Conservation (phyloP, 1,139 yeast genomes). For the Saccharomycopsis hybrid region DNA sequence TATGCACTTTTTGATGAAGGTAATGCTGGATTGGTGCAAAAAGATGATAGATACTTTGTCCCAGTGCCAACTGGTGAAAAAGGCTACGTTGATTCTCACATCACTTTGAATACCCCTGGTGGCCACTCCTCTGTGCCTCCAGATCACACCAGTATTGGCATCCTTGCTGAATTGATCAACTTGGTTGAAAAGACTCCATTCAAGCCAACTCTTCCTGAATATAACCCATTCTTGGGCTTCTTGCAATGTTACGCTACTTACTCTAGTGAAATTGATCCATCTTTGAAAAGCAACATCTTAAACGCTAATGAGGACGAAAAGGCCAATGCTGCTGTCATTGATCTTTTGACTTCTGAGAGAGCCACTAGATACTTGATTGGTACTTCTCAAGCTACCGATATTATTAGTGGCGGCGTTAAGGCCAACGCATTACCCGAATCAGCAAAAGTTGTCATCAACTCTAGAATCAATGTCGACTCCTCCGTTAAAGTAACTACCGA, state of each 20-base stretch:
- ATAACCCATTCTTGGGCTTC: slow-evolving; percentile 43
- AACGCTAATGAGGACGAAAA: slow-evolving; percentile 35
- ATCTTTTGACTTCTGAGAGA: slow-evolving; percentile 24
- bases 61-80: slow-evolving; percentile 61
- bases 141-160: slow-evolving; percentile 66
- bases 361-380: slow-evolving; percentile 35
- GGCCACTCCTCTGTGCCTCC: slow-evolving; percentile 76
- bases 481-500: slow-evolving; percentile 33
- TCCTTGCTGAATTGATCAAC: slow-evolving; percentile 46
- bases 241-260: slow-evolving; percentile 45
- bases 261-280: slow-evolving; percentile 24
- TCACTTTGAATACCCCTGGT: slow-evolving; percentile 52
- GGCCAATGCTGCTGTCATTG: slow-evolving; percentile 36
- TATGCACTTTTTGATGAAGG: slow-evolving; percentile 66
- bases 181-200: slow-evolving; percentile 47
- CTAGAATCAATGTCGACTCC: slow-evolving; percentile 41
- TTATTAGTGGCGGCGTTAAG: slow-evolving; percentile 54
- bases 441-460: slow-evolving; percentile 39
- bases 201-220: slow-evolving; percentile 35
- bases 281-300: slow-evolving; percentile 32
- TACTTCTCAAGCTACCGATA: slow-evolving; percentile 58
- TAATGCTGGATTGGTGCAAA: slow-evolving; percentile 31
- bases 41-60: slow-evolving; percentile 45
- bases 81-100: slow-evolving; percentile 48
- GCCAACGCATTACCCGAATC: slow-evolving; percentile 51